Evolutionary conservation across 1,284 basidiomycete species (phyloP), one percentile per base, ranked within the genome.

Genomic region (Pterulicium gracile): DNA sequence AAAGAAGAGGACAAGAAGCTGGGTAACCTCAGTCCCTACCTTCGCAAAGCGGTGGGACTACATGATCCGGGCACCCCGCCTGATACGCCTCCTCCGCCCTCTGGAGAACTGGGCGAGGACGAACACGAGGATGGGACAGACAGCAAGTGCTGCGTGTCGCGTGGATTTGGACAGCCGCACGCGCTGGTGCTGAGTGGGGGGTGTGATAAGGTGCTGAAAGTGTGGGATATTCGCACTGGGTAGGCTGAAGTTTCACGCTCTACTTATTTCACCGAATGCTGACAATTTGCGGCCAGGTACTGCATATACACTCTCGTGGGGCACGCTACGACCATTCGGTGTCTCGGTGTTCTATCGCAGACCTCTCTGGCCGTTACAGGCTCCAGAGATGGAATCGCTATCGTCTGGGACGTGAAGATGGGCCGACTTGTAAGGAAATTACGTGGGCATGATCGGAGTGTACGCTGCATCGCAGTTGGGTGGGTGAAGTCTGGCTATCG

Each of bases 141-240:
- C 14, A 36, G 21, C 17, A 36, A 47, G 10, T 34, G 34, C n/a
- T 14, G 17, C 17, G 40, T 43, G 20, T 61, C 59, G 2, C 60
- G 61, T 46, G 63, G 61, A 14, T 65, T 58, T 55, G 63, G 61
- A 20, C 63, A 65, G 45, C 64, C 61, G 15, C 72, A 73, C 34
- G 72, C 88, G 3, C 66, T 95, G 1, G 80, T 95, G 4, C 82
- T 97, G n/a, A 90, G 83, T 49, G 93, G 89, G 1, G 93, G 91
- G 3, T 96, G 93, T 56, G 94, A 98, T 60, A 84, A 93, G 56
- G 77, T 80, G 44, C 70, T 98, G 14, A 74, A 86, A 24, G 90
- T 98, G 0, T 98, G 95, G 95, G 91, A 98, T 58, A 74, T 89
- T 22, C 71, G 75, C 43, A 83, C 86, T 3, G 92, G 89, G 83